A percentile compares a stretch with the other conserved stretches of the same genome.
phyloP scores from a whole-genome alignment of 2,329 filamentous ascomycete species.

The Hypoxylon rubiginosum region DNA sequence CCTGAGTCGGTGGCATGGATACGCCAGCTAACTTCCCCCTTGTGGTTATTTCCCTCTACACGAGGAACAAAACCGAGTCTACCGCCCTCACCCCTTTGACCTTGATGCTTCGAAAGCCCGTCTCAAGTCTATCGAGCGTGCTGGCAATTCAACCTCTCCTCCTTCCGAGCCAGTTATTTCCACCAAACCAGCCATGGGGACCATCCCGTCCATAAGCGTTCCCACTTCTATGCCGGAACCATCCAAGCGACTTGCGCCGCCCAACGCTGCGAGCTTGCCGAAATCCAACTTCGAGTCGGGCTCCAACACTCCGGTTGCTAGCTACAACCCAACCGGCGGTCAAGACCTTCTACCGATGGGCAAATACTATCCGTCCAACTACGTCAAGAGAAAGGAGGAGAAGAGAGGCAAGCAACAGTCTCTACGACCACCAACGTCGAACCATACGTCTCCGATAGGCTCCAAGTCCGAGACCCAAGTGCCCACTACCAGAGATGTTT shows the following conservation, averaged over 20 bases:
- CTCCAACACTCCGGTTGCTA: slow-evolving; percentile 62
- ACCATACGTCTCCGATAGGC: slow-evolving; percentile 49
- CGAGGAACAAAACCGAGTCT: slow-evolving; percentile 66
- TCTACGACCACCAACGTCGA: slow-evolving; percentile 42
- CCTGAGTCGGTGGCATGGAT: slow-evolving; percentile 15
- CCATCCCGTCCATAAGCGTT: slow-evolving; percentile 41
- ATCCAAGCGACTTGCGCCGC: slow-evolving; percentile 45
- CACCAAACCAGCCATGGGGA: slow-evolving; percentile 34
- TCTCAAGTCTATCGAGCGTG: slow-evolving; percentile 53
- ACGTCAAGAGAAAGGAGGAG: slow-evolving; percentile 60
- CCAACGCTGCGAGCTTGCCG: slow-evolving; percentile 26
- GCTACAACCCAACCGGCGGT: slow-evolving; percentile 65
- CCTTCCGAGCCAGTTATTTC: slow-evolving; percentile 30
- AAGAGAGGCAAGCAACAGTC: slow-evolving; percentile 44
- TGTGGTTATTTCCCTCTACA: slow-evolving; percentile 74
- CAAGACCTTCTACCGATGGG: slow-evolving; percentile 66
- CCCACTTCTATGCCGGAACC: slow-evolving; percentile 42
- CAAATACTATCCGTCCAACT: slow-evolving; percentile 75
- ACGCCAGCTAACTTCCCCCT: slow-evolving; percentile 32
- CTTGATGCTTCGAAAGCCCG: slow-evolving; percentile 58
- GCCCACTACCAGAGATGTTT: slow-evolving; percentile 45
- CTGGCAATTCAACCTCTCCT: slow-evolving; percentile 50
- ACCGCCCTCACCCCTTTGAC: slow-evolving; percentile 67
- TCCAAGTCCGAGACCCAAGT: slow-evolving; percentile 56
- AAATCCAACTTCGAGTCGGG: slow-evolving; percentile 41